Conservation (phyloP, 2,329 filamentous ascomycete species). For the Trichoderma koningii region DNA sequence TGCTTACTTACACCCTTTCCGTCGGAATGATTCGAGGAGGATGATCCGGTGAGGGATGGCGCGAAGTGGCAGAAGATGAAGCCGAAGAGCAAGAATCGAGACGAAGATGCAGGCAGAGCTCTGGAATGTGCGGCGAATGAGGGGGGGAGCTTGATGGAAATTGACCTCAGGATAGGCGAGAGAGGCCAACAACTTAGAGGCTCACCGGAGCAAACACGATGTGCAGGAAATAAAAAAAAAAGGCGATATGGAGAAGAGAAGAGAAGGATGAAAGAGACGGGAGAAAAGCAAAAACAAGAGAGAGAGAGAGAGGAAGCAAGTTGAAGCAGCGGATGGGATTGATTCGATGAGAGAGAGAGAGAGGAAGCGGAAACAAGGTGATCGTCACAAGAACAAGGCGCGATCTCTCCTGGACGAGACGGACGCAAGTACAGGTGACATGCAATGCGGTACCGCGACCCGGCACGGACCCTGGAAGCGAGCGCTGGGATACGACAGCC, state of each 20-base stretch:
- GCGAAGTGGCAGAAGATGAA: too few species aligned
- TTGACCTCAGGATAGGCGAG: not conserved
- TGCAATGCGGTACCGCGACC: too few species aligned
- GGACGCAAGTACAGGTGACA: not conserved
- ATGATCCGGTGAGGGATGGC: not conserved
- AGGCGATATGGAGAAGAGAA: not conserved
- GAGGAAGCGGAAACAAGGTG: not conserved
- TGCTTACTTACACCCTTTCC: not conserved
- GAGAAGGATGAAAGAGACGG: not conserved
- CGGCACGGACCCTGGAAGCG: not conserved
- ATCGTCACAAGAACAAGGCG: not conserved
- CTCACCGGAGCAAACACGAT: not conserved
- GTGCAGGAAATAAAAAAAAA: not conserved
- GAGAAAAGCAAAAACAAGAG: not conserved
- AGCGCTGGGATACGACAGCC: conserved; percentile 3
- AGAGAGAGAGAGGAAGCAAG: not conserved
- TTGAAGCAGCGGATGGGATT: not conserved
- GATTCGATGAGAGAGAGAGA: not conserved
- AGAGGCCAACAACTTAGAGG: not conserved
- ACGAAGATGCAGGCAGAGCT: too few species aligned
- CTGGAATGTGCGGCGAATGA: too few species aligned
- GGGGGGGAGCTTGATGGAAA: too few species aligned
- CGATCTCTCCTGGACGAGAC: not conserved
- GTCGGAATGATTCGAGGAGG: not conserved
- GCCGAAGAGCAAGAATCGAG: too few species aligned